Evolutionary conservation across 208 protist genomes (phyloP).

Genomic region (Kentomonas sorsogonicus): DNA sequence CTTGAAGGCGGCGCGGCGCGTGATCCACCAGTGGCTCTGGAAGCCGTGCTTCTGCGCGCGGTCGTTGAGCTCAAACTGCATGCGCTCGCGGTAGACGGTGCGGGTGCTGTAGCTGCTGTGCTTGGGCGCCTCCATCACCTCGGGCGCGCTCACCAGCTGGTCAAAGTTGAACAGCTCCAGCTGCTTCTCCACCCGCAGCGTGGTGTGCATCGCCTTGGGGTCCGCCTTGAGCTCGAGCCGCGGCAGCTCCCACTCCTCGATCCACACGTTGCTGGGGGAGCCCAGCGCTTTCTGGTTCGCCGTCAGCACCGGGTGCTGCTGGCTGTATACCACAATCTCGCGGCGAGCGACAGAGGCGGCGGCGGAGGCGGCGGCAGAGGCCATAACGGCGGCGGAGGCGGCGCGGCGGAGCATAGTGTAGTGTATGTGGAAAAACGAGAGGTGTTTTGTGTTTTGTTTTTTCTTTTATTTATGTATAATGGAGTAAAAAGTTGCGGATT

Average conservation of each 20-base stretch:
- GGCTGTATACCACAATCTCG: slow-evolving; percentile 77
- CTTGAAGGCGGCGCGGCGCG: slow-evolving; percentile 59
- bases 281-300: slow-evolving; percentile 83
- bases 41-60: slow-evolving; percentile 79
- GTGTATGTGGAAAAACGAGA: not conserved
- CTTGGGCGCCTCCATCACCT: slow-evolving; percentile 80
- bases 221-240: slow-evolving; percentile 59
- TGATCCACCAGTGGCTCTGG: slow-evolving; percentile 85
- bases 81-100: slow-evolving; percentile 68
- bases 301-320: slow-evolving; percentile 81
- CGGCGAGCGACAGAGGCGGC: slow-evolving; percentile 21
- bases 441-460: not conserved
- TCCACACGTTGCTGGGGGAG: slow-evolving; percentile 84
- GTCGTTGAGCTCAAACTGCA: slow-evolving; percentile 88
- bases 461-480: slow-evolving; percentile 2
- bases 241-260: slow-evolving; percentile 85
- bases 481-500: not conserved
- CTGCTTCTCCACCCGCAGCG: slow-evolving; percentile 71
- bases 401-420: not conserved
- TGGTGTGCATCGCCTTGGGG: slow-evolving; percentile 58
- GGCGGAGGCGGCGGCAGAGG: slow-evolving; percentile 3
- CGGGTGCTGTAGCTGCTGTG: slow-evolving; percentile 87
- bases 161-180: slow-evolving; percentile 88
- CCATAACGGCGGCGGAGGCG: not conserved
- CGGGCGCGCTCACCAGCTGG: slow-evolving; percentile 68